A percentile compares a stretch with the other conserved stretches of the same genome.
Conservation (phyloP, 805 yeast genomes). For the Yamadazyma laniorum region DNA sequence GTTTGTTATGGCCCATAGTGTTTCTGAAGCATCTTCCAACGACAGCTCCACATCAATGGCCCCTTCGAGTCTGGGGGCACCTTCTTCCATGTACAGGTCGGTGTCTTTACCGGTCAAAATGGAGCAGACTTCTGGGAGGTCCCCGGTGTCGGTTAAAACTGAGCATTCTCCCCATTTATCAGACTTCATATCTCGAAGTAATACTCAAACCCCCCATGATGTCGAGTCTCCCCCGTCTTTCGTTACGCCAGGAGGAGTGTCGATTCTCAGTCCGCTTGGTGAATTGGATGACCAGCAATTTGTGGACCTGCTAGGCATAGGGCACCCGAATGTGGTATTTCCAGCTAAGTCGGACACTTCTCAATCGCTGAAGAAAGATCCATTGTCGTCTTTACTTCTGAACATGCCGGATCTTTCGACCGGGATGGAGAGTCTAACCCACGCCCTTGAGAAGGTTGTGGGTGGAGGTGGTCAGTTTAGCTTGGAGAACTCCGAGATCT, state of each 20-base stretch:
- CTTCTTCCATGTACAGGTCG: background rate
- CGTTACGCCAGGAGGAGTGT: conserved; percentile 15
- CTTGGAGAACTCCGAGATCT: conserved; percentile 26
- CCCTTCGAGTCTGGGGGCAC: background rate
- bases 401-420: conserved; percentile 20
- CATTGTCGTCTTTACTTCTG: background rate
- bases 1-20: conserved; percentile 3
- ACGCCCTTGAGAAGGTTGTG: conserved; percentile 24
- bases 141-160: no score
- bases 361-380: background rate
- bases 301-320: no score
- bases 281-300: background rate
- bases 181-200: conserved; percentile 5
- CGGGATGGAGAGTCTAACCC: conserved; percentile 26
- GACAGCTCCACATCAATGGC: background rate
- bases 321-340: background rate
- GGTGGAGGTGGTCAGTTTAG: conserved; percentile 25
- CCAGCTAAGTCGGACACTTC: background rate
- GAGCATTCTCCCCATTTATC: conserved; percentile 9
- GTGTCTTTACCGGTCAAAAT: background rate
- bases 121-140: background rate
- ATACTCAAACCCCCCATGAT: conserved; percentile 1
- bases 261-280: conserved; percentile 6
- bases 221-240: conserved; percentile 12
- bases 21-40: background rate